phyloP scores from a whole-genome alignment of 2,329 filamentous ascomycete genomes.

The Tolypocladium nubicola region DNA sequence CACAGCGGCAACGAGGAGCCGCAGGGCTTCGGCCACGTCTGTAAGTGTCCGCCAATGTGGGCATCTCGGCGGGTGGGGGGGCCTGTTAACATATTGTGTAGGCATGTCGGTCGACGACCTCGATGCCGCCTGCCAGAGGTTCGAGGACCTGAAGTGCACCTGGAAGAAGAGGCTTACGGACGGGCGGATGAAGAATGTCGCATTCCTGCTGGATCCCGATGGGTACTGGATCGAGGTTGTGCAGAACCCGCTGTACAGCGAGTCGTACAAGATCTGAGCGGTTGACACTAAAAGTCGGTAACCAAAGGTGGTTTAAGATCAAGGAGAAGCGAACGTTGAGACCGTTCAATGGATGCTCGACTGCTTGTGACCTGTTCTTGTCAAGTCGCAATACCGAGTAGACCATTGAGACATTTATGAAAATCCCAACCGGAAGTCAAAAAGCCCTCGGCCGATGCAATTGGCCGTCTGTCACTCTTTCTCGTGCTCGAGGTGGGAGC shows the following conservation, averaged over 20 bases:
- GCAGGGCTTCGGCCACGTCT: conserved; percentile 91
- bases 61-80: neutral
- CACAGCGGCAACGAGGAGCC: conserved; percentile 88
- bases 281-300: neutral
- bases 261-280: conserved; percentile 22
- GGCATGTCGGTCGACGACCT: conserved; percentile 77
- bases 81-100: conserved; percentile 18
- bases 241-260: conserved; percentile 62
- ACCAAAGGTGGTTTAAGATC: neutral
- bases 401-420: neutral
- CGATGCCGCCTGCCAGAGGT: conserved; percentile 76
- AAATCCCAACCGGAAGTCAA: neutral
- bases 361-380: too few species aligned
- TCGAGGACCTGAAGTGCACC: conserved; percentile 69
- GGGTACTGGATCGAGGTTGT: conserved; percentile 74
- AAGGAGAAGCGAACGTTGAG: neutral
- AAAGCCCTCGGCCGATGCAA: neutral
- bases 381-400: neutral
- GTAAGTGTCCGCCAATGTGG: conserved; percentile 33
- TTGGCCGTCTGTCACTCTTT: neutral
- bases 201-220: conserved; percentile 83
- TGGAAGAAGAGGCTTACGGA: conserved; percentile 97
- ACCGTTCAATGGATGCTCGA: neutral
- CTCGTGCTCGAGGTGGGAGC: neutral
- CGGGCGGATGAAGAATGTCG: conserved; percentile 85